Evolutionary conservation across 2,329 filamentous ascomycete species (phyloP), one percentile per base, ranked within the genome.

Genomic region (Fusarium sp.): DNA sequence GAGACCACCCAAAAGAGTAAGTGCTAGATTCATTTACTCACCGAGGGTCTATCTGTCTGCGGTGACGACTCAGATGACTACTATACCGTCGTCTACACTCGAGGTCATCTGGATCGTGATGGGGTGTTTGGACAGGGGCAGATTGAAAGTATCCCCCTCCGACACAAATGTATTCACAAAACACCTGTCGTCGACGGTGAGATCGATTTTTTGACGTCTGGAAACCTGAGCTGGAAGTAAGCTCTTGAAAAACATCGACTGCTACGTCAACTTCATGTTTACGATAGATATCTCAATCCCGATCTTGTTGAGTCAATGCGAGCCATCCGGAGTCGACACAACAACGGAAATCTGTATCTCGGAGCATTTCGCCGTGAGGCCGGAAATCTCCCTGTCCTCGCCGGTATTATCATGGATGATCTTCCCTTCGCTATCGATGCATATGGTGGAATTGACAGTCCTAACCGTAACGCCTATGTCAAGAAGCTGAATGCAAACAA

Each of bases 41-140:
- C 14, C 7, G 30, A 53, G 7, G 57, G 28, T 14, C 10, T 59
- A 28, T 61, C 56, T n/a, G 47, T 16, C 35, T 73, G 65, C 16
- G 56, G 55, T 31, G 12, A 55, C 15, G 48, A 39, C 4, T 39
- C 31, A 2, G 31, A 60, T n/a, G 11, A 22, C 5, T 60, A 57
- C 22, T 47, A 55, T 10, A 67, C 61, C n/a, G 35, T 66, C 45
- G 57, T 72, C 48, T 73, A 63, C 28, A 72, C 65, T 24, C 58
- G 68, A n/a, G 57, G 63, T 13, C 12, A 57, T 14, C 31, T 15
- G 5, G 42, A 59, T 30, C 28, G 28, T 18, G 30, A 63, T 13
- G 57, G 54, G 5, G 13, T 18, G 6, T 30, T 58, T n/a, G 33
- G 54, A n/a, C 33, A 45, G n/a, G 68, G 69, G 7, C 45, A 35